Base-by-base conservation (phyloP, 108 stramenopile species). In the Conticribra guillardii region DNA sequence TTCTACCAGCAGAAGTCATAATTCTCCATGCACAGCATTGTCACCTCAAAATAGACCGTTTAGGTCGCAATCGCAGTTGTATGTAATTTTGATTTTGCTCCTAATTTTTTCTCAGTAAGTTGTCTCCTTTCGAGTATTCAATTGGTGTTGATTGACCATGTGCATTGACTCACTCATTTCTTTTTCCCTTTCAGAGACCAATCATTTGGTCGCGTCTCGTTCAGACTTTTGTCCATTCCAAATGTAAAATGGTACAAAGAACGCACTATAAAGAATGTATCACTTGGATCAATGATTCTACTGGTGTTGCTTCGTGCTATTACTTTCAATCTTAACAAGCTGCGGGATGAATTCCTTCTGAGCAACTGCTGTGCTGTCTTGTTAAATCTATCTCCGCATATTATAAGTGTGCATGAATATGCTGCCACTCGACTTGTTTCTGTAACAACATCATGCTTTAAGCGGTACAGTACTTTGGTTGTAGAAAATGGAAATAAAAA, bases 321-420 rank as follows among this genome's bases (percentile, higher is more conserved):
- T 16, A 77, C 87, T 15, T 91, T 89, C 72, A 89, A 84, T 24
- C 71, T 94, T 52, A 86, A 87, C 48, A 82, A 85, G 3, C 64
- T 91, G 0, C 78, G 84, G 17, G 92, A 94, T 65, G 71, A 71
- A 30, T 94, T 91, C 68, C 68, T 94, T 2, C 53, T 94, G 79
- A 89, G 88, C 77, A 94, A 94, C 49, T 89, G 88, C 58, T 86
- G 84, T 59, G 92, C 92, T 4, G 84, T 91, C 11, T 62, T 94
- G 45, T 48, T 84, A 65, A 94, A 94, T 62, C 50, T 94, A 17
- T 76, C 88, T 22, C 86, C 89, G 9, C 71, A 89, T 18, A 65
- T 87, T 18, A 67, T 83, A 1, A 69, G 85, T 28, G 27, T 91
- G 30, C 86, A 91, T 55, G 78, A 87, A 14, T 90, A 94, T 69